Conservation (phyloP, 768 basidiomycete genomes). For the Leucosporidium creatinivorum region DNA sequence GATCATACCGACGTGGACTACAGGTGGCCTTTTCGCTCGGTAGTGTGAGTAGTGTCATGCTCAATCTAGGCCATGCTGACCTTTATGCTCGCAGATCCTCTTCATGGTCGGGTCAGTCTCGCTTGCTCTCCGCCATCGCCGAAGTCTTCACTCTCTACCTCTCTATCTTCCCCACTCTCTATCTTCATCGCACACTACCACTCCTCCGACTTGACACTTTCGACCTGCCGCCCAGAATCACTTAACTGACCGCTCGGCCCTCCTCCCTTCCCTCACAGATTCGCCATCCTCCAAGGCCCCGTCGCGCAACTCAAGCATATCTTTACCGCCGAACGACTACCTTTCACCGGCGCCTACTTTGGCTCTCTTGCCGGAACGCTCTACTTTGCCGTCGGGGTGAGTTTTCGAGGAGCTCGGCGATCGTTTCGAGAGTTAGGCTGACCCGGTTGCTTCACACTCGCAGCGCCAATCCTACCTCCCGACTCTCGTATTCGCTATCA, state of each 20-base stretch:
- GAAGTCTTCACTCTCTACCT: neutral
- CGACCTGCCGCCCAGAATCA: neutral
- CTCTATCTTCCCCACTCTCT: neutral
- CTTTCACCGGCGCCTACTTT: constrained; percentile 65
- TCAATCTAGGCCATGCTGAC: neutral
- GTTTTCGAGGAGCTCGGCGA: constrained; percentile 38
- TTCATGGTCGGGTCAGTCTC: constrained; percentile 87
- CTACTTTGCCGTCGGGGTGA: constrained; percentile 82
- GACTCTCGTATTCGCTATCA: constrained; percentile 68
- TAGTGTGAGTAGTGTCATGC: constrained; percentile 14
- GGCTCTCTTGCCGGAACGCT: constrained; percentile 74
- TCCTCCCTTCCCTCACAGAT: constrained; percentile 30
- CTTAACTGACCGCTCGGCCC: constrained; percentile 2
- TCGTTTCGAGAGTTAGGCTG: too few relatives aligned
- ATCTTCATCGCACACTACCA: neutral
- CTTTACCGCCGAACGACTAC: constrained; percentile 39
- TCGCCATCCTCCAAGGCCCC: constrained; percentile 57
- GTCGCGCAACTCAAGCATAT: constrained; percentile 84
- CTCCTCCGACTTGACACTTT: too few relatives aligned
- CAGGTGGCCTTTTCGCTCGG: constrained; percentile 29
- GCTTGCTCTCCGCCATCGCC: too few relatives aligned
- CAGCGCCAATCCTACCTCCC: constrained; percentile 79
- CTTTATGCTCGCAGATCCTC: constrained; percentile 47
- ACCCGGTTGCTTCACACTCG: neutral
- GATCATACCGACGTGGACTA: constrained; percentile 31